These are phyloP conservation scores for Aspergillus tamarii DNA, from an alignment of 2,329 filamentous ascomycete genomes.

Conservation along the genomic window DNA sequence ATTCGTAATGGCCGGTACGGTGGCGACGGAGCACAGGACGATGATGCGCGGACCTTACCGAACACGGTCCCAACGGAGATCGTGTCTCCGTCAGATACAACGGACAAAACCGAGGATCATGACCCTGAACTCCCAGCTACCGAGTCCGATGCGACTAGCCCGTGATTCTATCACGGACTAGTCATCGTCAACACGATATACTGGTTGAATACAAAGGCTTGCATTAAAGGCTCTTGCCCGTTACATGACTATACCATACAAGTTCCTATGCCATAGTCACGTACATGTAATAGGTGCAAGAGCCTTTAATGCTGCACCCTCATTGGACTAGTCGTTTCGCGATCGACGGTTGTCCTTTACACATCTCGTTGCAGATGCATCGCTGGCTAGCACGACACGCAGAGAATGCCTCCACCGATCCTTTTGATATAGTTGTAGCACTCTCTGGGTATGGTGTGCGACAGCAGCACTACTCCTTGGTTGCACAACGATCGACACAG, in stretches of 20 bases:
- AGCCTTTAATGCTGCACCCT: neutral
- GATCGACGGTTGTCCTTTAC: neutral
- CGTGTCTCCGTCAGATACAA: slow-evolving; percentile 19
- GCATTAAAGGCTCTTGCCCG: neutral
- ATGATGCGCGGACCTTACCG: slow-evolving; percentile 24
- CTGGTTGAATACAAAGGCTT: neutral
- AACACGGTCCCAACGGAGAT: slow-evolving; percentile 34
- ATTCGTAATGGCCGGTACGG: slow-evolving; percentile 23
- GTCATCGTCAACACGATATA: neutral
- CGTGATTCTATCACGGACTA: slow-evolving; percentile 11
- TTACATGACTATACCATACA: neutral
- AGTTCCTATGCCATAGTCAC: neutral
- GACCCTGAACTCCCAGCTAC: slow-evolving; percentile 28
- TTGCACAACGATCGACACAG: neutral
- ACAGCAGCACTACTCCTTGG: neutral
- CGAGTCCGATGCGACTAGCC: slow-evolving; percentile 31
- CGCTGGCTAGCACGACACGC: neutral
- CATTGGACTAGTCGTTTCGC: neutral
- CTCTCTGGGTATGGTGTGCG: neutral
- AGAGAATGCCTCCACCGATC: neutral
- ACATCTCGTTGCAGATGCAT: neutral
- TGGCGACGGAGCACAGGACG: slow-evolving; percentile 20
- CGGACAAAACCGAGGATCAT: slow-evolving; percentile 21
- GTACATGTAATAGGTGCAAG: neutral
- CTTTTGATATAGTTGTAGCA: neutral